Evolutionary conservation across 2,329 filamentous ascomycete genomes (phyloP).

Genomic region (Zasmidium citrigriseum): DNA sequence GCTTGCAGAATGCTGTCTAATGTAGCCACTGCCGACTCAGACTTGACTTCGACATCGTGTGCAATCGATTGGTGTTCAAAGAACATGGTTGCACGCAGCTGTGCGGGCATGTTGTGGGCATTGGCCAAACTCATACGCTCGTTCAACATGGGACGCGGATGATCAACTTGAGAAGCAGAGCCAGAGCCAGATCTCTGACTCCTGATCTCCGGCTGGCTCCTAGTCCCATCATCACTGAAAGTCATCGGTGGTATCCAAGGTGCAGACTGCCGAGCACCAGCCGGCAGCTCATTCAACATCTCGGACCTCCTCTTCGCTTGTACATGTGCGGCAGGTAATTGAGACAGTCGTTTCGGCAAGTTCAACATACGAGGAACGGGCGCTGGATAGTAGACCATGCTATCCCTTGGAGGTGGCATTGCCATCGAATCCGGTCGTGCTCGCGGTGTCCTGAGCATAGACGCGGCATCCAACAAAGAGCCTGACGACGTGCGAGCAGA

Average conservation of each 20-base stretch:
- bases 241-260: constrained; percentile 43
- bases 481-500: constrained; percentile 34
- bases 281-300: constrained; percentile 56
- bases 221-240: constrained; percentile 17
- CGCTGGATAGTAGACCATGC: constrained; percentile 94
- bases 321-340: constrained; percentile 63
- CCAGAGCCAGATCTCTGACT: constrained; percentile 16
- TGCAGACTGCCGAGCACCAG: constrained; percentile 55
- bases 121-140: constrained; percentile 41
- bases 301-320: constrained; percentile 74
- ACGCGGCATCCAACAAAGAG: constrained; percentile 28
- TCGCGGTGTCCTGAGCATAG: constrained; percentile 31
- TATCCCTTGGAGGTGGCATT: constrained; percentile 64
- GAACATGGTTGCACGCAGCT: constrained; percentile 86
- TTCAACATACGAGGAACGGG: constrained; percentile 93
- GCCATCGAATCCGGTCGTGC: constrained; percentile 59
- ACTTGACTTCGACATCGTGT: constrained; percentile 60
- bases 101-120: constrained; percentile 65
- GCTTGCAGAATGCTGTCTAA: constrained; percentile 91
- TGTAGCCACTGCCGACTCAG: constrained; percentile 83
- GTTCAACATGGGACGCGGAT: constrained; percentile 28
- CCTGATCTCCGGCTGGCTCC: constrained; percentile 2
- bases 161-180: constrained; percentile 10
- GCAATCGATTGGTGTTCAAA: constrained; percentile 70
- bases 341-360: constrained; percentile 82